A percentile compares a stretch with the other conserved stretches of the same genome.
These are phyloP conservation scores for Herpetomonas samuelpessoai DNA, from an alignment of 208 protist genomes.

Conservation along the genomic window DNA sequence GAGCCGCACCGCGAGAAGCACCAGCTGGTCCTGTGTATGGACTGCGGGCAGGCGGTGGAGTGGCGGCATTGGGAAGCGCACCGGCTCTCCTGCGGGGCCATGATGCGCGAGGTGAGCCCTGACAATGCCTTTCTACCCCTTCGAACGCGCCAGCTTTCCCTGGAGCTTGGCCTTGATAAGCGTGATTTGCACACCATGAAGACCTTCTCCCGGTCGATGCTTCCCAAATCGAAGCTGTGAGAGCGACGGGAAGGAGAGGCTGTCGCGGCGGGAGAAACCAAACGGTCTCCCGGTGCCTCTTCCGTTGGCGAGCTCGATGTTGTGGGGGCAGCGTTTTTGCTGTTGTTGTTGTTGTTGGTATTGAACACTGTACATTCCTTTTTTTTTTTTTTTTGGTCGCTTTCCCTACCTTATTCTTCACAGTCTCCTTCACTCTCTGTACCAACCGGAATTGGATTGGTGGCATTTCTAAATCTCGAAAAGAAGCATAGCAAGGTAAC, in stretches of 20 bases:
- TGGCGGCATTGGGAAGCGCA: slow-evolving; percentile 90
- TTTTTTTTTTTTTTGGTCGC: slow-evolving; percentile 3
- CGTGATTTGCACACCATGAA: slow-evolving; percentile 86
- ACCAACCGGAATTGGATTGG: too few relatives aligned
- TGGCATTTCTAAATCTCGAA: neutral
- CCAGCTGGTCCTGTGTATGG: slow-evolving; percentile 87
- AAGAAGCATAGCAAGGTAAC: neutral
- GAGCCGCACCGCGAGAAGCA: slow-evolving; percentile 89
- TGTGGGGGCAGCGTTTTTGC: neutral
- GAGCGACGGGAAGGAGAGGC: too few relatives aligned
- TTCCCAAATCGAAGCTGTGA: slow-evolving; percentile 69
- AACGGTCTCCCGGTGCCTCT: too few relatives aligned
- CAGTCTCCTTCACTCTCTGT: neutral
- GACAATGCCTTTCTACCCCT: slow-evolving; percentile 89
- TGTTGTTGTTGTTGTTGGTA: too few relatives aligned
- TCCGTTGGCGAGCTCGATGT: too few relatives aligned
- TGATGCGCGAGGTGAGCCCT: slow-evolving; percentile 88
- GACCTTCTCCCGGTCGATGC: slow-evolving; percentile 37
- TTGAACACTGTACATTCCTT: too few relatives aligned
- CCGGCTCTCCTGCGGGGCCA: slow-evolving; percentile 71
- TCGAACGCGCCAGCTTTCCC: slow-evolving; percentile 78
- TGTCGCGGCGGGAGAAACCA: too few relatives aligned
- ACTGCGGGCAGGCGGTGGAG: slow-evolving; percentile 84
- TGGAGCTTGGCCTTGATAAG: slow-evolving; percentile 86
- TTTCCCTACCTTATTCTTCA: neutral